Base-by-base conservation (phyloP, 2,329 filamentous ascomycete genomes). In the Fusarium sambucinum region DNA sequence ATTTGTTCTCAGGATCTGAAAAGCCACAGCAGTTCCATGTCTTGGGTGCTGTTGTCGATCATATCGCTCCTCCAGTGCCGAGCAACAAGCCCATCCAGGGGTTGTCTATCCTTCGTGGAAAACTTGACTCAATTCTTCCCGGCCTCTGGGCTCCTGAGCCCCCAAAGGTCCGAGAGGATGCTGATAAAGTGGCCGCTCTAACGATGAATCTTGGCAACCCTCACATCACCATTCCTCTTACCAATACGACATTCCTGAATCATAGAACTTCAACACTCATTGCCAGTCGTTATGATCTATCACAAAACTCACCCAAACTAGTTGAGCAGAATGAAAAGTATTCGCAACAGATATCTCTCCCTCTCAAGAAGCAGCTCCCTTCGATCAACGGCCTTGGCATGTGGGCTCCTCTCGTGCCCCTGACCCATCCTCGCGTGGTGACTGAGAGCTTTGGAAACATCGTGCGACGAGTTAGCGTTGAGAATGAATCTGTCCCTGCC, bases 231-330 rank as follows among this genome's bases (percentile, higher is more conserved):
- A 60, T 94, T 3, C 92, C 92, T 3, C 80, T 96, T 27, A 90
- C 92, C 40, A 92, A 93, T 73, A 96, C 93, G 0, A 80, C 93
- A 9, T 96, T 96, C 74, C 86, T 89, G 38, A 95, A 90, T 63
- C 90, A 89, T 45, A 83, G 81, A 27, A 81, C 81, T 2, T 89
- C 89, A 3, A 91, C 88, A 2, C 78, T 92, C 10, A 74, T 85
- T 29, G 79, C 81, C 3, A 74, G 74, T 13, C 71, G 74, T 12
- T 77, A 77, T 51, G 70, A 77, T 35, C 52, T 79, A 30, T 69
- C 63, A 3, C 30, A 61, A 11, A 67, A 44, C 21, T 50, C 46
- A 2, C 58, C 73, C 6, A 69, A 50, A 8, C 71, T 80, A 12
- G 37, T 68, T 3, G 68, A 75, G n/a, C 72, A 70, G 7, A 62